Base-by-base conservation (phyloP, 305 asterid species). In the Rubia peregrina region DNA sequence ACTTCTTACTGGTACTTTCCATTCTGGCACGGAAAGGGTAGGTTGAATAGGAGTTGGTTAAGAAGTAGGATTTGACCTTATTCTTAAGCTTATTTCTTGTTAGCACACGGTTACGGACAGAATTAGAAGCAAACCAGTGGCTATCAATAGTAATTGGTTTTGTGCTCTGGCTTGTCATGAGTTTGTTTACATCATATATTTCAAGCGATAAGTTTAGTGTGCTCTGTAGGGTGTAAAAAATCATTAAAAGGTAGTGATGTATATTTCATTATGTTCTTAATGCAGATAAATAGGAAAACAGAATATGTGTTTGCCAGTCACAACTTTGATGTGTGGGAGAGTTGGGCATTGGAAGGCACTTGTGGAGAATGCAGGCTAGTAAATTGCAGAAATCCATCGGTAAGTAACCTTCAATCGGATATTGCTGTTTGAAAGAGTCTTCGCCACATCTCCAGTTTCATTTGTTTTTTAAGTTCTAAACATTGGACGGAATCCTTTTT, bases 291-390 rank as follows among this genome's bases (percentile, higher is more conserved):
- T 83, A 86, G 98, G 82, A 92, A 97, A 85, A 94, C 87, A 98
- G 99, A 94, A 79, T 87, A 88, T 77, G 97, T 91, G 74, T 91
- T 94, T 60, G 98, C 98, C 55, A 94, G 98, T 79, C 97, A 91
- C 75, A 90, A 95, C 81, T 94, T 94, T 73, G 99, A 94, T 73
- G 97, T 91, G 70, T 91, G 98, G 99, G 99, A 94, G 79, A 90
- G 95, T 77, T 91, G 99, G 99, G 88, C 89, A 30, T 71, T 87
- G 73, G 98, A 94, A 84, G 98, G 99, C 69, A 79, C 90, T 75
- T 78, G 87, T 80, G 94, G 90, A 64, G 95, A 94, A 78, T 94
- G 99, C 76, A 84, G 96, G 83, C 90, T 94, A 57, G 94, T 94
- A 73, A 94, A 94, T 82, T 91, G 99, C 85, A 82, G 97, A 83